Base-by-base conservation (phyloP, 257 asterid species). In the Petunia axillaris region DNA sequence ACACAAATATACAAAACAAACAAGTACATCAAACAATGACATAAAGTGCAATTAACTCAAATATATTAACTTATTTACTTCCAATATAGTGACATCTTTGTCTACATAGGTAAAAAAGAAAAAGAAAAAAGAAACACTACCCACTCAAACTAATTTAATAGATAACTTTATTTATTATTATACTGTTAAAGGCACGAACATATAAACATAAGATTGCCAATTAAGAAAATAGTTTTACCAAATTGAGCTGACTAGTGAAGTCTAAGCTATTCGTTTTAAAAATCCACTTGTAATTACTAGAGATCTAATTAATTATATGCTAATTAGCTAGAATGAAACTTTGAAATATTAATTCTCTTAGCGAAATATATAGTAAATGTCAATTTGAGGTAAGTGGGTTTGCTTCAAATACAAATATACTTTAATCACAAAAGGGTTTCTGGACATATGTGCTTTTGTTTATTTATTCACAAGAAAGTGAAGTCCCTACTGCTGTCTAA, bases 401-500 rank as follows among this genome's bases (percentile, higher is more conserved):
- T 58, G 43, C 63, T 70, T 54, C n/a, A 7, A 46, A 46, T 44
- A 76, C 57, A 44, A 68, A 54, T 15, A 4, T 46, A 7, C 35
- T 14, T 78, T 67, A 35, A 39, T 6, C 11, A 11, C 25, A 8
- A 38, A 54, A 66, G 3, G 64, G 52, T 4, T 11, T 78, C 38
- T 44, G 75, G 79, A 48, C 79, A 60, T 43, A 77, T 82, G 74
- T 48, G 82, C 60, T 68, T 78, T 60, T 36, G 10, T 67, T 35
- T n/a, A 67, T 67, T 67, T 43, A 41, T 67, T 60, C 36, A 62
- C 55, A 60, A 52, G 62, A 77, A 78, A 84, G 81, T 78, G 58
- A 71, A 6, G 59, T 16, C 79, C 83, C 85, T 76, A 77, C 82
- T 81, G 73, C 25, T 63, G 81, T 84, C 85, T 78, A 73, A 64